Conservation (phyloP, 2,329 filamentous ascomycete genomes). For the Teratosphaeria nubilosa region DNA sequence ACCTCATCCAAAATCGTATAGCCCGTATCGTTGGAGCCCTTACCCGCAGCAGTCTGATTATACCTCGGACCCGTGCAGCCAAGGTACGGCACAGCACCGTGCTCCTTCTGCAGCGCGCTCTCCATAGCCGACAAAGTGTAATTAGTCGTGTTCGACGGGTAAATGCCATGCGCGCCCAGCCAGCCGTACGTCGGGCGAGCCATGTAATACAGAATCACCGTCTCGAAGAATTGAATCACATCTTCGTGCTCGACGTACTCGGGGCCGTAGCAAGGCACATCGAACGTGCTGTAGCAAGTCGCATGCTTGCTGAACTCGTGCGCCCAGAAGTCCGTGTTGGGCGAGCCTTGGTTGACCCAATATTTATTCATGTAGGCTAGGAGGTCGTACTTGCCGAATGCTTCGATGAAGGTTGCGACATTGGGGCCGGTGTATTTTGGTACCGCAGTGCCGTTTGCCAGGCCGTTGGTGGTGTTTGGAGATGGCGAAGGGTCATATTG, state of each 20-base stretch:
- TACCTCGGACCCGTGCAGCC: conserved; percentile 52
- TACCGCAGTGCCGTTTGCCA: conserved; percentile 41
- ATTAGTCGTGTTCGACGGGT: conserved; percentile 47
- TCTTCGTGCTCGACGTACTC: conserved; percentile 47
- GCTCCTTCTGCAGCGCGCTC: conserved; percentile 38
- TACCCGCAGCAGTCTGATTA: conserved; percentile 50
- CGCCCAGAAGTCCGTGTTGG: conserved; percentile 53
- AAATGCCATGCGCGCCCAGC: conserved; percentile 46
- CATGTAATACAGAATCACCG: conserved; percentile 48
- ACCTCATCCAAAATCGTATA: conserved; percentile 50
- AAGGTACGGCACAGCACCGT: conserved; percentile 49
- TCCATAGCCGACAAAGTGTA: conserved; percentile 48
- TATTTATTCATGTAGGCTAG: conserved; percentile 56
- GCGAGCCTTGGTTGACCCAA: conserved; percentile 50
- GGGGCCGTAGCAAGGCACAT: conserved; percentile 54
- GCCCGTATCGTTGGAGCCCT: conserved; percentile 43
- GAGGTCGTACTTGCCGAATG: conserved; percentile 49
- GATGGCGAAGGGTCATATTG: conserved; percentile 51
- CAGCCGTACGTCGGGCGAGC: conserved; percentile 51
- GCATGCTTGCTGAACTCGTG: conserved; percentile 28
- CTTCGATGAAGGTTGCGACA: conserved; percentile 49
- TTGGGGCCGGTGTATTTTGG: conserved; percentile 48
- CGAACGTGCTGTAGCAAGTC: conserved; percentile 58
- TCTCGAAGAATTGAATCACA: conserved; percentile 54
- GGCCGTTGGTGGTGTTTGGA: conserved; percentile 54